Evolutionary conservation across 352 stramenopile genomes (phyloP).

Genomic region (Thraustotheca clavata): DNA sequence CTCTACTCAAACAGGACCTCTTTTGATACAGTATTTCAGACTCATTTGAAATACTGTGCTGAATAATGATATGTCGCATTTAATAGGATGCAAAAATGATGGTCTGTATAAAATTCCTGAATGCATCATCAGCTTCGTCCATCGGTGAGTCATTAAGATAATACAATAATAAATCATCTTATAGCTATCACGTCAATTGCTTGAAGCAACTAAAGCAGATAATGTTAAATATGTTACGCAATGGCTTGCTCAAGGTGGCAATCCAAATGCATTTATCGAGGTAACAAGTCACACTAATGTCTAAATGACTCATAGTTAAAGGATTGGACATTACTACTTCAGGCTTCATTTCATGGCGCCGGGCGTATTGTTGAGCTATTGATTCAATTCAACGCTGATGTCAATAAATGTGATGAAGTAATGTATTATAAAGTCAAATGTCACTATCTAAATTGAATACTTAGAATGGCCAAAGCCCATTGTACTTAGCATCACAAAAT

Average conservation of each 20-base stretch:
- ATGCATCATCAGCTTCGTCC: no score
- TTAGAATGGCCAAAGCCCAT: constrained; percentile 9
- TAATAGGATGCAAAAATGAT: no score
- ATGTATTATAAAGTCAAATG: not conserved
- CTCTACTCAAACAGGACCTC: no score
- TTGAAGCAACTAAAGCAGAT: not conserved
- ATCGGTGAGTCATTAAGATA: no score
- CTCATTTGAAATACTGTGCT: no score
- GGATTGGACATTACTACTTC: not conserved
- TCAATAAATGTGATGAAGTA: constrained; percentile 5
- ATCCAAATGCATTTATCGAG: not conserved
- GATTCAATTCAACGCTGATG: not conserved
- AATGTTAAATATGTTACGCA: not conserved
- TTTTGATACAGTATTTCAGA: no score
- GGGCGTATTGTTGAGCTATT: not conserved
- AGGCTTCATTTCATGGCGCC: not conserved
- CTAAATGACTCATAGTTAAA: not conserved
- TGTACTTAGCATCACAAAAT: constrained; percentile 10
- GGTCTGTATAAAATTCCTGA: no score
- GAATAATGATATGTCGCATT: no score
- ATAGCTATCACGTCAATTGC: no score
- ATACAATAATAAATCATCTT: no score
- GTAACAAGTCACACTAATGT: not conserved
- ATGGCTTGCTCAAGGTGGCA: not conserved
- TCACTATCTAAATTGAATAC: not conserved